Evolutionary conservation across 768 basidiomycete genomes (phyloP), one percentile per base, ranked within the genome.

Genomic region (Phylloporus sp.): DNA sequence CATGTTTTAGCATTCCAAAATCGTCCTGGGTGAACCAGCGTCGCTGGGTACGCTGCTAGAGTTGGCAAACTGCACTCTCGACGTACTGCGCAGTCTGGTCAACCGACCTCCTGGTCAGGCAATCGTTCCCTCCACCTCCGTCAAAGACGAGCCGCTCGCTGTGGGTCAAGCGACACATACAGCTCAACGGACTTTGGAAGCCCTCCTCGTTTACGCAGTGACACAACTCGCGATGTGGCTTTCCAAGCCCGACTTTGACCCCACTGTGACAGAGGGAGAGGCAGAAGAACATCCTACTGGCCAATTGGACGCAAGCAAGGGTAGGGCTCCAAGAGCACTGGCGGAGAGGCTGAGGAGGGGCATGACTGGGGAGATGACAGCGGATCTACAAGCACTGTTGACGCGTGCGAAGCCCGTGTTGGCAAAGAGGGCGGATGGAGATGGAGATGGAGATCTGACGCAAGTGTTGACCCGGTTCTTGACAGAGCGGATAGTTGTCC

Each of bases 11-110:
- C 88, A 90, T 63, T 86, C 89, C 5, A 94, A 91, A 60, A 85
- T 92, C 5, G 85, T 91, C 2, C 75, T 87, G 0, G 82, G 84
- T 13, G 92, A 94, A 58, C 84, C 88, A 7, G 82, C 91, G 0
- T 93, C 92, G 0, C 70, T 93, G 47, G 92, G 93, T 16, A 94
- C 93, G 0, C 70, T 95, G 7, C 77, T 93, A n/a, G 92, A 95
- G 69, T 71, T 94, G 5, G 88, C 83, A 2, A 89, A 86, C 50
- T 83, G 82, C 53, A 83, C 86, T 1, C 73, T 89, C 31, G 91
- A 93, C 56, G 76, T 88, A 16, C 73, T 93, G 35, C 77, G 82
- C 8, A 79, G 83, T 49, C 80, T 91, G 28, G 77, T 82, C 35
- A 78, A 78, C 50, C 76, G 80, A 22, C 85, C 86, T 1, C 73